A percentile compares a stretch with the other conserved stretches of the same genome.
These are phyloP conservation scores for Xylaria sp. DNA, from an alignment of 2,329 filamentous ascomycete species.

Conservation along the genomic window DNA sequence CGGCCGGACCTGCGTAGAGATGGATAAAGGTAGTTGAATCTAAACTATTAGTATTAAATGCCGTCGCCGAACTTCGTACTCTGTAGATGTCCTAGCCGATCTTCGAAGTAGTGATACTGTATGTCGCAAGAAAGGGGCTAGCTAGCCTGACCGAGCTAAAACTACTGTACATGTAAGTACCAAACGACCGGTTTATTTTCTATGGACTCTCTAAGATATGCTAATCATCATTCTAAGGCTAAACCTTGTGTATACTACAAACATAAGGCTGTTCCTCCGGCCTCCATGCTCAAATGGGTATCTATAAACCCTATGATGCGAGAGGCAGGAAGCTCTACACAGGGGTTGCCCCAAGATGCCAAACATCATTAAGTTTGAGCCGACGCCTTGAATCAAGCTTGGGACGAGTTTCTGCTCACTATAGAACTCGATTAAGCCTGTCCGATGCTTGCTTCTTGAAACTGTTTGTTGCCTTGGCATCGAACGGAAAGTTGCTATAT, in stretches of 20 bases:
- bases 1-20: too few species aligned
- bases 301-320: background rate
- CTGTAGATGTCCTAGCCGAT: too few species aligned
- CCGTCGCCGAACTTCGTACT: too few species aligned
- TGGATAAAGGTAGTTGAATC: too few species aligned
- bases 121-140: too few species aligned
- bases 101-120: too few species aligned
- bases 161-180: background rate
- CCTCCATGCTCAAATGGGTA: constrained; percentile 2
- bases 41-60: too few species aligned
- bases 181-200: constrained; percentile 6
- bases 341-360: background rate
- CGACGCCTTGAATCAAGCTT: constrained; percentile 2
- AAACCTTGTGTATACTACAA: constrained; percentile 21
- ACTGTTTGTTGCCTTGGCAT: background rate
- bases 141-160: too few species aligned
- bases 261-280: constrained; percentile 1
- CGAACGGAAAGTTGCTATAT: background rate
- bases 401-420: constrained; percentile 9
- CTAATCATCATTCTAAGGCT: constrained; percentile 25
- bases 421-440: constrained; percentile 24
- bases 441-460: background rate
- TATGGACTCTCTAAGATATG: constrained; percentile 25
- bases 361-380: background rate
- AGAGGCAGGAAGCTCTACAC: background rate